Conservation (phyloP, 306 rosid species). For the Gillenia trifoliata region DNA sequence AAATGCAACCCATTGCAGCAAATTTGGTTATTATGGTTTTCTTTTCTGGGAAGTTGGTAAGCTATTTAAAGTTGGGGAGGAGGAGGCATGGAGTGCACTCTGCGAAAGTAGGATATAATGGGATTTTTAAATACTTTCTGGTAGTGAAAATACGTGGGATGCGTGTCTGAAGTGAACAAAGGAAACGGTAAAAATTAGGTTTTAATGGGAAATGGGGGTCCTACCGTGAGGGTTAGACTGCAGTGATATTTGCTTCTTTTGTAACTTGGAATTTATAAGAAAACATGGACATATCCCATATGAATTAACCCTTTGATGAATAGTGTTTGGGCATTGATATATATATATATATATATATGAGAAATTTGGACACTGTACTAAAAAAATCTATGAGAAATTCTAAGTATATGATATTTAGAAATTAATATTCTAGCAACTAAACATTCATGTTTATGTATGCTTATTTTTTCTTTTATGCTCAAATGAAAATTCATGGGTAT, state of each 20-base stretch:
- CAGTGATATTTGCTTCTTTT: neutral
- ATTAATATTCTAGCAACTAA: too few relatives aligned
- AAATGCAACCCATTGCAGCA: conserved; percentile 36
- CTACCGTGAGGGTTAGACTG: neutral
- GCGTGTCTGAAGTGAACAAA: neutral
- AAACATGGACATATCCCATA: neutral
- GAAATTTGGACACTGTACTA: too few relatives aligned
- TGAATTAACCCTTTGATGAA: too few relatives aligned
- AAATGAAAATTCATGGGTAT: too few relatives aligned
- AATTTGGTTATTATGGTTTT: neutral
- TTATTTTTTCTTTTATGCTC: too few relatives aligned
- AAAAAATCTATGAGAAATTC: too few relatives aligned
- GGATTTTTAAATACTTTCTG: neutral
- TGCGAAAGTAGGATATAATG: neutral
- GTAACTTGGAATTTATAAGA: neutral
- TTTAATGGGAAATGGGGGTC: neutral
- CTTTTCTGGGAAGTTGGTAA: neutral
- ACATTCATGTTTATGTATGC: too few relatives aligned
- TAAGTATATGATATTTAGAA: too few relatives aligned
- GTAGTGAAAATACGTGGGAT: neutral
- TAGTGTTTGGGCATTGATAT: too few relatives aligned
- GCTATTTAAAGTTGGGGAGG: neutral
- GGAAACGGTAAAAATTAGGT: neutral
- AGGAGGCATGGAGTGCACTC: neutral
- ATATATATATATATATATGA: too few relatives aligned